These are phyloP conservation scores for Pleurotus tuber-regium DNA, from an alignment of 768 basidiomycete genomes.

Conservation along the genomic window DNA sequence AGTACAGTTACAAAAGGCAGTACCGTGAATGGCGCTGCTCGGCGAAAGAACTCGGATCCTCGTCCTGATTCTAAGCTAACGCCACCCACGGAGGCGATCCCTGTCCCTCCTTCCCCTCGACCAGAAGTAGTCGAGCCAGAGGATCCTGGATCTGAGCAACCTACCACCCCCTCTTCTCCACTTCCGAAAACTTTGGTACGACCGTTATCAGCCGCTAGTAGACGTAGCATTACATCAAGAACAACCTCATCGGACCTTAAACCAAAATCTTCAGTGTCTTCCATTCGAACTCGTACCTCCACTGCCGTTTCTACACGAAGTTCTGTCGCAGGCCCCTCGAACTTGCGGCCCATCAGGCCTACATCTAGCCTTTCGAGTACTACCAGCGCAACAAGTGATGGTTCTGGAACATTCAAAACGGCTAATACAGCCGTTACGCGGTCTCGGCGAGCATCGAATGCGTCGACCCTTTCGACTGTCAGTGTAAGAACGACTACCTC, in stretches of 20 bases:
- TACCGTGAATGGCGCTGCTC: not conserved
- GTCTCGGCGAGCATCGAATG: constrained; percentile 29
- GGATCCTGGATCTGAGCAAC: not conserved
- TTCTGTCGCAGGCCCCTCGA: constrained; percentile 13
- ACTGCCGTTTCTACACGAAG: constrained; percentile 26
- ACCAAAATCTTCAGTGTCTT: constrained; percentile 31
- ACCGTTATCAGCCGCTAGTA: not conserved
- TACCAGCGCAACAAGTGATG: constrained; percentile 29
- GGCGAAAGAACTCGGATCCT: constrained; percentile 15
- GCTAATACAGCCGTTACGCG: constrained; percentile 34
- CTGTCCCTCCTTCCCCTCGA: constrained; percentile 16
- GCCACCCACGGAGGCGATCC: constrained; percentile 32
- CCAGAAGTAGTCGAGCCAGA: constrained; percentile 20
- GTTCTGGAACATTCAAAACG: constrained; percentile 43
- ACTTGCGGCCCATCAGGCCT: constrained; percentile 15
- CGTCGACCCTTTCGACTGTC: constrained; percentile 24
- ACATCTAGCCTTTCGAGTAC: constrained; percentile 14
- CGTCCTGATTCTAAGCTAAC: constrained; percentile 76
- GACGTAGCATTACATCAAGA: constrained; percentile 6
- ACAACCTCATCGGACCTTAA: constrained; percentile 12
- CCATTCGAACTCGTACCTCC: constrained; percentile 29
- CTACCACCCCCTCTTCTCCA: constrained; percentile 10
- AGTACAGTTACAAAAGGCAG: constrained; percentile 31
- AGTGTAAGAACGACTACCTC: constrained; percentile 7
- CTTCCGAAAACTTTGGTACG: constrained; percentile 10